These are phyloP conservation scores for Penicillium nordicum DNA, from an alignment of 2,329 filamentous ascomycete species.

Conservation along the genomic window DNA sequence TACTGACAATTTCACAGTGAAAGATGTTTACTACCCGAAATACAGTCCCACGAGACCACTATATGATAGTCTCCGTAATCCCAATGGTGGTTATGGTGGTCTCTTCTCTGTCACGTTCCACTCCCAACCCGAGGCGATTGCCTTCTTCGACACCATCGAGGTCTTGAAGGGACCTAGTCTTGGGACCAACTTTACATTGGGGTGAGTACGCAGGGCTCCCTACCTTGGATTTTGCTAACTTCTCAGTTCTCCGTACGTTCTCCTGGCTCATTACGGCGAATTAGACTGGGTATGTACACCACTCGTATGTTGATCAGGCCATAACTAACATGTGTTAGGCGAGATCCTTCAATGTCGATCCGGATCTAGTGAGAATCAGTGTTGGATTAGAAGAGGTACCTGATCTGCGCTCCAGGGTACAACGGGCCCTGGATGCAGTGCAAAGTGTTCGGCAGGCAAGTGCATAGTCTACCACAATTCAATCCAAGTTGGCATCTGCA, in stretches of 20 bases:
- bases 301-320: not conserved
- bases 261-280: conserved; percentile 88
- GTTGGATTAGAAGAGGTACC: conserved; percentile 80
- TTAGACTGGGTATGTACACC: conserved; percentile 69
- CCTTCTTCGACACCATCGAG: conserved; percentile 81
- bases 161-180: conserved; percentile 92
- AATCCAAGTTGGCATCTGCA: not conserved
- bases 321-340: conserved; percentile 48
- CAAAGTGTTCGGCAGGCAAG: conserved; percentile 17
- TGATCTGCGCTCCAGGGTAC: conserved; percentile 62
- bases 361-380: conserved; percentile 77
- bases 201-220: conserved; percentile 34
- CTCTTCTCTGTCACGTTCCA: conserved; percentile 81
- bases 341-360: conserved; percentile 73
- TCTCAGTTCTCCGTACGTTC: conserved; percentile 76
- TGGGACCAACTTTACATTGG: conserved; percentile 93
- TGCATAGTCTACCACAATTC: not conserved
- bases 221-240: conserved; percentile 11
- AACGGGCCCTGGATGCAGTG: conserved; percentile 64
- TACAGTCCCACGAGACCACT: conserved; percentile 63
- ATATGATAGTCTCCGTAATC: conserved; percentile 75
- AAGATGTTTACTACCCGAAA: conserved; percentile 83
- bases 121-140: conserved; percentile 64
- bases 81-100: conserved; percentile 81
- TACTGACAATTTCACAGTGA: conserved; percentile 54